Base-by-base conservation (phyloP, 202 grass and related monocot genomes). In the Digitaria exilis region DNA sequence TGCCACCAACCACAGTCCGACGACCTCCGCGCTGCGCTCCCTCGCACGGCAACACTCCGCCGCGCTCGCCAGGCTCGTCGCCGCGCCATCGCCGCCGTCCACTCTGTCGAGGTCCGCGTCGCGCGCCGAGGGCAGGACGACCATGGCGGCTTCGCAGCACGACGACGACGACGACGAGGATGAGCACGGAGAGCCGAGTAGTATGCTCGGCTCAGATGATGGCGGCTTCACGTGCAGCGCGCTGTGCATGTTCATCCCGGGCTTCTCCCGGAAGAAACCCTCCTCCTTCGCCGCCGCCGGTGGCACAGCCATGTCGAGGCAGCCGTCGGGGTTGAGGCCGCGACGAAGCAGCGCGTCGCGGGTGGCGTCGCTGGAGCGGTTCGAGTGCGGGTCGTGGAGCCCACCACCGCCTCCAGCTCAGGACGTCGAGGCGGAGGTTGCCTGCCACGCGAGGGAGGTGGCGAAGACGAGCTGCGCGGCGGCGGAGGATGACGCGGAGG, bases 341-440 rank as follows among this genome's bases (percentile, higher is more conserved):
- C 70, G 86, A 7, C 69, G 71, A 37, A 69, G 84, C 79, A 78
- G 65, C 71, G 60, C 78, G 76, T 94, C 87, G n/a, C 63, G 84
- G 61, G 42, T 94, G 51, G 86, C 89, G 58, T 87, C 87, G 12
- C 73, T 91, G 52, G 92, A 94, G 85, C 84, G 87, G 69, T 91
- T 91, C 59, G 86, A 94, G 48, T 94, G 92, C 50, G 92, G 86
- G 19, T 94, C 92, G 18, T 94, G 89, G 92, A 86, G 79, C 67
- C 82, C 92, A 0, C 92, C 59, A 0, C 78, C 66, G 1, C 59
- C 76, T 4, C 14, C 31, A 28, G 8, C 24, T 4, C 17, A 14
- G 7, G 24, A 24, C 46, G 37, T 12, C 0, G 12, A 57, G 39
- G n/a, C 35, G 30, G 3, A 1, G 0, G 12, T 4, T 7, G 32